phyloP scores from a whole-genome alignment of 2,329 filamentous ascomycete species.

The Dactylellina haptotyla region DNA sequence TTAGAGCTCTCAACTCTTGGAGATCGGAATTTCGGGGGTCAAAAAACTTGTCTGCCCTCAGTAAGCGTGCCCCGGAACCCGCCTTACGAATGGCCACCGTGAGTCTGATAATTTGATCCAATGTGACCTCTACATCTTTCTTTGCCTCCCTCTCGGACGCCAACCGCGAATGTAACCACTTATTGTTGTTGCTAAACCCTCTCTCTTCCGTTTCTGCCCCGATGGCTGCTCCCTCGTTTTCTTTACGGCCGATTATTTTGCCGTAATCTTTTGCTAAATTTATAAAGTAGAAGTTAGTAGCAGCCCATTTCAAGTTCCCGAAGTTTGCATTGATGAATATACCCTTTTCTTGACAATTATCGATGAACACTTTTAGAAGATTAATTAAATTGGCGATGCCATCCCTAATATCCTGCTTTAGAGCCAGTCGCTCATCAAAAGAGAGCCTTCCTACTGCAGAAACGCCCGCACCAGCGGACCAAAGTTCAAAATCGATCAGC shows the following conservation, averaged over 20 bases:
- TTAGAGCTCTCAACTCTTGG: constrained; percentile 11
- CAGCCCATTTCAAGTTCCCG: not conserved
- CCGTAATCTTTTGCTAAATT: not conserved
- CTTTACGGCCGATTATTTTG: no score
- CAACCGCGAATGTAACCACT: not conserved
- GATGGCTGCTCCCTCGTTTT: not conserved
- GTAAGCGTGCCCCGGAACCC: constrained; percentile 19
- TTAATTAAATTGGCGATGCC: constrained; percentile 18
- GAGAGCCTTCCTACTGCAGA: constrained; percentile 38
- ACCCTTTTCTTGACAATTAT: constrained; percentile 25
- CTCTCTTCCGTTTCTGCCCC: no score
- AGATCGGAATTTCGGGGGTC: not conserved
- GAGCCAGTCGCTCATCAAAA: constrained; percentile 24
- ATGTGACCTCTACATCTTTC: constrained; percentile 32
- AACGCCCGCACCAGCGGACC: constrained; percentile 39
- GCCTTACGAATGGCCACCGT: constrained; percentile 41
- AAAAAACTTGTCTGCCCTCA: constrained; percentile 26
- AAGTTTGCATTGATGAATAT: not conserved
- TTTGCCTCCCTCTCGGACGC: constrained; percentile 14
- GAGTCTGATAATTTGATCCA: constrained; percentile 41
- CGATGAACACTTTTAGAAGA: constrained; percentile 29
- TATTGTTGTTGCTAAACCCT: no score
- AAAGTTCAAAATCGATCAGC: constrained; percentile 40
- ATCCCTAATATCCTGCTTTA: constrained; percentile 22
- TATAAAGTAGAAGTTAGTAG: not conserved